These are phyloP conservation scores for Sonneratia alba DNA, from an alignment of 345 rosid genomes.

Conservation along the genomic window DNA sequence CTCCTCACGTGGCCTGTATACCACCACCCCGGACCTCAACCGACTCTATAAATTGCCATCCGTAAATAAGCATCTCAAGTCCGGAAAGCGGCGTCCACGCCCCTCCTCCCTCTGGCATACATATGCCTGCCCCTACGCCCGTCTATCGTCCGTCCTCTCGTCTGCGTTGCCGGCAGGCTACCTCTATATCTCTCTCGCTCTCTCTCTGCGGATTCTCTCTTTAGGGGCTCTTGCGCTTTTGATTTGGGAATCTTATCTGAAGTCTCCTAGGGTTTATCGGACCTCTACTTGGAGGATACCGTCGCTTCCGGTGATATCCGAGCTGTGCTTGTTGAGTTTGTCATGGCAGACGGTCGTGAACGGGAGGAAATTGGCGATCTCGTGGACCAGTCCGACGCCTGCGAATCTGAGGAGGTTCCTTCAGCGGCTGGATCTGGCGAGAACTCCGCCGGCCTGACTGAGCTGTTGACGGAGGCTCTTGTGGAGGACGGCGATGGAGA, in stretches of 20 bases:
- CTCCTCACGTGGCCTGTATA: not conserved
- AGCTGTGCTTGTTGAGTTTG: not conserved
- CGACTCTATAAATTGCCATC: not conserved
- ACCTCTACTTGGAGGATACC: not conserved
- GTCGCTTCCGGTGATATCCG: not conserved
- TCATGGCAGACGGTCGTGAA: constrained; percentile 42
- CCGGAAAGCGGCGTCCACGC: not conserved
- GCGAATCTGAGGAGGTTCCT: constrained; percentile 25
- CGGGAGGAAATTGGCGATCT: constrained; percentile 29
- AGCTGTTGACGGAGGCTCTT: constrained; percentile 46
- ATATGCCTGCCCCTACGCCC: not conserved
- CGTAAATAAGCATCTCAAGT: not conserved
- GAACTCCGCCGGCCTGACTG: constrained; percentile 31
- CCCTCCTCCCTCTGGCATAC: not conserved
- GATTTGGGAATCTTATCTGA: not conserved
- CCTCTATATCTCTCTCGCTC: not conserved
- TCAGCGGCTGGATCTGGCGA: constrained; percentile 31
- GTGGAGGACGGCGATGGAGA: constrained; percentile 49
- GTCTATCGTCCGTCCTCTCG: not conserved
- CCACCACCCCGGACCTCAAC: not conserved
- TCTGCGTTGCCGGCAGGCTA: not conserved
- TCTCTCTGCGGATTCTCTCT: not conserved
- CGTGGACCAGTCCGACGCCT: constrained; percentile 27
- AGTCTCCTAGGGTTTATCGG: not conserved
- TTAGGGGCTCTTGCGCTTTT: not conserved